Conservation (phyloP, 2,329 filamentous ascomycete species). For the Mycosphaerella arachidis region DNA sequence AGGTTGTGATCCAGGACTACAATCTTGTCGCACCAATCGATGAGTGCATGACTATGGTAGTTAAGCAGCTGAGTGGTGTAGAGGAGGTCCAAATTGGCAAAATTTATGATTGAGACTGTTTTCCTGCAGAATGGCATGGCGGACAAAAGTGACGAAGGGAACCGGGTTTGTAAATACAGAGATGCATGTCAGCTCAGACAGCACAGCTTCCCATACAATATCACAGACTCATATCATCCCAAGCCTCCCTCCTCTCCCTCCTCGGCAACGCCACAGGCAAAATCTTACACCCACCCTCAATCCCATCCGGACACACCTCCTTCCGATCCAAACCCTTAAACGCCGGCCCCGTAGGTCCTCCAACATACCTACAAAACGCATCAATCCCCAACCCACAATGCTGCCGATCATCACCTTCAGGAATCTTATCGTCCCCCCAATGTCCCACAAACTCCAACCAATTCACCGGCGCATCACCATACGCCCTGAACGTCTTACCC, state of each 20-base stretch:
- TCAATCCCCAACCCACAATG: conserved; percentile 39
- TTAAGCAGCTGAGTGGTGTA: too few relatives aligned
- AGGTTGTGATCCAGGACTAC: too few relatives aligned
- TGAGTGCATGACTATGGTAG: too few relatives aligned
- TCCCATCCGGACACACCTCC: conserved; percentile 53
- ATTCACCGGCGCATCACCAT: conserved; percentile 47
- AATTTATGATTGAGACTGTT: too few relatives aligned
- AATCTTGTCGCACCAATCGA: too few relatives aligned
- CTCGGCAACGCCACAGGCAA: conserved; percentile 1
- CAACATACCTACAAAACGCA: conserved; percentile 44
- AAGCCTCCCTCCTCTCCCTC: neutral
- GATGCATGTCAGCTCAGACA: too few relatives aligned
- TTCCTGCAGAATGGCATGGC: too few relatives aligned
- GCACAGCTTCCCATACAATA: too few relatives aligned
- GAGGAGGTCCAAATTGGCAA: too few relatives aligned
- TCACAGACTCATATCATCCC: neutral
- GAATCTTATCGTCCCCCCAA: conserved; percentile 61
- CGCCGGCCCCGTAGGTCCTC: conserved; percentile 58
- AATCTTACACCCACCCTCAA: conserved; percentile 39
- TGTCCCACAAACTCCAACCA: conserved; percentile 55
- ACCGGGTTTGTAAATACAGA: too few relatives aligned
- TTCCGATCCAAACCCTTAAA: conserved; percentile 55
- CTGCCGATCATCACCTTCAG: conserved; percentile 48
- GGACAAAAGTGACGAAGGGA: too few relatives aligned
- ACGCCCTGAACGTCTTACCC: conserved; percentile 43